Conservation (phyloP, 2,329 filamentous ascomycete species). For the Monosporascus sp. region DNA sequence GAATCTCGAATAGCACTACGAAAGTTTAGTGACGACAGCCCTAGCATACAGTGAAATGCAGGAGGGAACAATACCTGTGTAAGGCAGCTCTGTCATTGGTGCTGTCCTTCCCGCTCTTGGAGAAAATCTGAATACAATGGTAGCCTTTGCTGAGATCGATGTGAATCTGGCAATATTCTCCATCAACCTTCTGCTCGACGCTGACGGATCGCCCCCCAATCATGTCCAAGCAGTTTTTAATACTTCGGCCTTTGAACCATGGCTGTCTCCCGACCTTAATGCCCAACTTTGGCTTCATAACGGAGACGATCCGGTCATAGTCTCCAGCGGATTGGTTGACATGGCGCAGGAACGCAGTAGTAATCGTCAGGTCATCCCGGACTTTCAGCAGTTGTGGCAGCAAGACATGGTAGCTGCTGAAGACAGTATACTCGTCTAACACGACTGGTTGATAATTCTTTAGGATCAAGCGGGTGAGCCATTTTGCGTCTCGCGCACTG, state of each 20-base stretch:
- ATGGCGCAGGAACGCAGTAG: slow-evolving; percentile 48
- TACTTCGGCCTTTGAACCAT: slow-evolving; percentile 63
- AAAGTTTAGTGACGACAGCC: background rate
- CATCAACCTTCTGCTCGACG: slow-evolving; percentile 78
- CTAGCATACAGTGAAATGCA: background rate
- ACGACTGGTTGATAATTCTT: slow-evolving; percentile 68
- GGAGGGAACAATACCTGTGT: slow-evolving; percentile 40
- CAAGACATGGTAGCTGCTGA: slow-evolving; percentile 60
- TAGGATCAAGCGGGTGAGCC: slow-evolving; percentile 75
- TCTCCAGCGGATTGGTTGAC: slow-evolving; percentile 16
- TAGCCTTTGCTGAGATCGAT: slow-evolving; percentile 56
- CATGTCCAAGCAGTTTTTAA: slow-evolving; percentile 70
- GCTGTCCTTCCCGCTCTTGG: slow-evolving; percentile 87
- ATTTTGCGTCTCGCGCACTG: slow-evolving; percentile 70
- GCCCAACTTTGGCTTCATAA: slow-evolving; percentile 50
- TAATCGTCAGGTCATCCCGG: slow-evolving; percentile 60
- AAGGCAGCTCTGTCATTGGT: slow-evolving; percentile 63
- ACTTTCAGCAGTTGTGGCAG: slow-evolving; percentile 67
- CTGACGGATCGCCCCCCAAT: slow-evolving; percentile 57
- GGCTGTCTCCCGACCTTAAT: slow-evolving; percentile 60
- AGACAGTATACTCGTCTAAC: slow-evolving; percentile 51
- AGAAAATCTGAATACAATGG: slow-evolving; percentile 71
- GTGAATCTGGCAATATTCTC: slow-evolving; percentile 87
- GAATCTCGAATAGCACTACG: slow-evolving; percentile 55
- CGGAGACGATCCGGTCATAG: slow-evolving; percentile 16